These are phyloP conservation scores for Crithidia thermophila DNA, from an alignment of 208 protist species.

Conservation along the genomic window DNA sequence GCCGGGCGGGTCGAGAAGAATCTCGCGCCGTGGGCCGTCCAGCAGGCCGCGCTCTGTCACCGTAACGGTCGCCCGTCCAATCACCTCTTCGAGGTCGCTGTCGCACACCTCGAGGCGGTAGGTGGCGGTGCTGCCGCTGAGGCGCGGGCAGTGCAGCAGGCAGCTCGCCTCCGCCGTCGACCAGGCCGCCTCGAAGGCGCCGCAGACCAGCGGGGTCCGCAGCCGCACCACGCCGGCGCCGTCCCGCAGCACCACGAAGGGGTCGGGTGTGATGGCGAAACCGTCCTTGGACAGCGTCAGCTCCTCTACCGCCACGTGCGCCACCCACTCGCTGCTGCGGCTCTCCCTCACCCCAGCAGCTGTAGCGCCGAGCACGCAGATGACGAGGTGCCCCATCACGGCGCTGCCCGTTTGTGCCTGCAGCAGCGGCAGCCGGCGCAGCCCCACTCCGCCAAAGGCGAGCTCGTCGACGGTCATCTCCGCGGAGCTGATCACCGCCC, in stretches of 20 bases:
- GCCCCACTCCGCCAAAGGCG: conserved; percentile 73
- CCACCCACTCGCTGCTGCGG: conserved; percentile 35
- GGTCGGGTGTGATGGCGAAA: conserved; percentile 74
- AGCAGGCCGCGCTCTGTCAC: conserved; percentile 55
- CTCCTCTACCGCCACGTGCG: conserved; percentile 64
- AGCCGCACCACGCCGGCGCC: conserved; percentile 49
- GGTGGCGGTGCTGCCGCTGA: conserved; percentile 47
- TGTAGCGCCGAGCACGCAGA: conserved; percentile 59
- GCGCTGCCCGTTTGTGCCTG: conserved; percentile 47
- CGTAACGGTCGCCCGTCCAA: conserved; percentile 54
- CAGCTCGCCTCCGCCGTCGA: conserved; percentile 63
- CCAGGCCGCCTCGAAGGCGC: conserved; percentile 58
- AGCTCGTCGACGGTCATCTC: conserved; percentile 75
- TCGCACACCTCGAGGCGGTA: conserved; percentile 84
- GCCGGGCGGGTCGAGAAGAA: conserved; percentile 42
- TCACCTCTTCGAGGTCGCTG: conserved; percentile 55
- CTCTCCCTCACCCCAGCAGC: conserved; percentile 35
- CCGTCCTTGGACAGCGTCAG: conserved; percentile 32
- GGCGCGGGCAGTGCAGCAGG: conserved; percentile 68
- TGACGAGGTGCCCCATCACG: conserved; percentile 62
- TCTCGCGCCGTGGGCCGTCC: conserved; percentile 43
- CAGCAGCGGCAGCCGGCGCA: conserved; percentile 58
- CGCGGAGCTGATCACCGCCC: conserved; percentile 59
- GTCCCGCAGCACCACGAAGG: conserved; percentile 73
- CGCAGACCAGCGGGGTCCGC: conserved; percentile 62